These are phyloP conservation scores for Tillandsia fasciculata DNA, from an alignment of 176 grass and related monocot genomes.

Conservation along the genomic window DNA sequence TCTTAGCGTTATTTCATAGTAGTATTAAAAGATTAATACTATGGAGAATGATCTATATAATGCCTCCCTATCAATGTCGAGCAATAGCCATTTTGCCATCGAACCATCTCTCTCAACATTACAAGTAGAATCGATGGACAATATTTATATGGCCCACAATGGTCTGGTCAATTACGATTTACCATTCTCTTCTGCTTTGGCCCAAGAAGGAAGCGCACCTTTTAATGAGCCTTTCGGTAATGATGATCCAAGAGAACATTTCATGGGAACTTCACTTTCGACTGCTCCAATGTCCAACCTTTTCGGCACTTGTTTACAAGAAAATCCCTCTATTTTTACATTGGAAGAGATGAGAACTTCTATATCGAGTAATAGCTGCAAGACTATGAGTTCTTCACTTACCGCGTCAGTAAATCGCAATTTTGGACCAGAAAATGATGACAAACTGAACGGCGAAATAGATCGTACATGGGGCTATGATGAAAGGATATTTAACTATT, in stretches of 20 bases:
- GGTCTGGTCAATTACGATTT: constrained; percentile 25
- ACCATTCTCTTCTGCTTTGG: constrained; percentile 29
- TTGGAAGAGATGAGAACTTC: constrained; percentile 17
- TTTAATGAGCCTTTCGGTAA: constrained; percentile 16
- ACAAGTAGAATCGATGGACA: constrained; percentile 33
- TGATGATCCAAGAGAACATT: constrained; percentile 14
- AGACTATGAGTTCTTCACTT: constrained; percentile 18
- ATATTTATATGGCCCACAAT: constrained; percentile 24
- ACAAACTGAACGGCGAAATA: neutral
- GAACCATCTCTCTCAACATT: constrained; percentile 25
- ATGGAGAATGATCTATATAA: constrained; percentile 20
- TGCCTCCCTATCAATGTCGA: neutral
- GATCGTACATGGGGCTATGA: constrained; percentile 15
- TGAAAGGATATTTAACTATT: constrained; percentile 8
- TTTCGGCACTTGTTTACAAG: constrained; percentile 16
- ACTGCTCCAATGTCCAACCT: constrained; percentile 35
- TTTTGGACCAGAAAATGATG: constrained; percentile 11
- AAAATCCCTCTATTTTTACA: constrained; percentile 8
- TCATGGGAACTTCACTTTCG: constrained; percentile 19
- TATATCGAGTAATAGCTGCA: constrained; percentile 21
- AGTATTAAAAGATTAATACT: too few relatives aligned
- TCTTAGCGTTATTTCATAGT: too few relatives aligned
- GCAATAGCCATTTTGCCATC: constrained; percentile 11
- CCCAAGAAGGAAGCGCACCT: constrained; percentile 21
- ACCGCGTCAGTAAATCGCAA: neutral